Evolutionary conservation across 768 basidiomycete species (phyloP), one percentile per base, ranked within the genome.

Genomic region (Boletus vinaceobasis): DNA sequence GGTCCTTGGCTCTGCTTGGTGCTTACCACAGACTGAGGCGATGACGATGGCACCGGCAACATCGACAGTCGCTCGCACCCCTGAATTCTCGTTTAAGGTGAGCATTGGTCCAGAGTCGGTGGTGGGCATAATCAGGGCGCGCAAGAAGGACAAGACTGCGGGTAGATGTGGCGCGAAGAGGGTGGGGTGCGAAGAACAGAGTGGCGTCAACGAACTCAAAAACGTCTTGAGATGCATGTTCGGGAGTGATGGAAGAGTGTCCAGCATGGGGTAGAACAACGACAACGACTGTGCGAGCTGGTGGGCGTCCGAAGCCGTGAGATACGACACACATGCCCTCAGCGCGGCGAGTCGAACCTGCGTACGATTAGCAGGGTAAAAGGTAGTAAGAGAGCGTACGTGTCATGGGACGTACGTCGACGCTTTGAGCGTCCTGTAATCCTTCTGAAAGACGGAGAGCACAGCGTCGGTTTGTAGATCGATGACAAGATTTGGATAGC

Each of bases 281-380:
- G 80, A 71, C 1, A 83, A 69, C 0, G 83, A 81, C 36, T 85
- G 86, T 1, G 83, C 73, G 33, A 86, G 80, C 65, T 89, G 86
- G 10, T 73, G 71, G 0, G 78, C 50, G 55, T 90, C 88, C 19
- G 80, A 82, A 10, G 83, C 76, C 4, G 79, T 77, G 31, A 92
- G 76, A 66, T 88, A 92, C 0, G 84, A 80, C 0, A 85, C 84
- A 0, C 85, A 81, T 0, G 88, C 87, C 4, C 82, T 75, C 14
- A 92, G 79, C 2, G 89, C 83, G 1, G 90, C 85, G 33, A 84
- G 83, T 8, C 88, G 83, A 51, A 90, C 87, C 85, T 90, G 62
- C 0, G 39, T 33, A 37, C 10, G 47, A 40, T 29, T 26, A 44
- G 45, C 8, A 21, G 3, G 43, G 48, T 49, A 32, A 42, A 48